Evolutionary conservation across 2,329 filamentous ascomycete species (phyloP), one percentile per base, ranked within the genome.

Genomic region (Colletotrichum tropicale): DNA sequence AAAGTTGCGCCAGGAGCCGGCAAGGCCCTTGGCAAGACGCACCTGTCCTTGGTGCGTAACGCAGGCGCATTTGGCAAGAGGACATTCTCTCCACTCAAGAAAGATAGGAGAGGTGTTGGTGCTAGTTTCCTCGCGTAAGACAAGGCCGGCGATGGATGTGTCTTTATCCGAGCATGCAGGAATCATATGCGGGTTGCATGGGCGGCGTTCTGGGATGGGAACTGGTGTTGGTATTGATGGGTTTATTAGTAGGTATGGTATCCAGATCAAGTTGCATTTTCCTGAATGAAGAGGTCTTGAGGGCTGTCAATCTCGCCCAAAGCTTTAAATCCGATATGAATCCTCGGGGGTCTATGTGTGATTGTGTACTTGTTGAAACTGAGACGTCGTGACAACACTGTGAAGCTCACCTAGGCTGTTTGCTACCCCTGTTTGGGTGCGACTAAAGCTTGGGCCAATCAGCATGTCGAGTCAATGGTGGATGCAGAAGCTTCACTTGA

Each of bases 61-160:
- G 65, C 70, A 32, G 73, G 55, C 26, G 89, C 85, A 0, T 91
- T 93, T 77, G 87, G 88, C 15, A 87, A 87, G 15, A 85, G 85
- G 21, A 81, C 87, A 6, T 95, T 96, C 82, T 95, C 94, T 21
- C 94, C 94, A 9, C 84, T 96, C 75, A 96, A 96, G 85, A 90
- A 90, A 81, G 92, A 95, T 66, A 89, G 90, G 74, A 91, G 92
- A 76, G 91, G 91, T 36, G 88, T 91, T 5, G 87, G 88, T 76
- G 91, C 91, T 70, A 93, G 91, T 80, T 93, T 93, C 78, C 81
- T 92, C 74, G 88, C 85, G 70, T 90, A 79, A 52, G 43, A 52
- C 43, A 21, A 78, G 36, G 32, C 18, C 26, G 13, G 18, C 9
- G 28, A 61, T 52, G 30, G 36, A n/a, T 15, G 48, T 55, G 28